phyloP scores from a whole-genome alignment of 2,329 filamentous ascomycete species.

The Fusarium domesticum region DNA sequence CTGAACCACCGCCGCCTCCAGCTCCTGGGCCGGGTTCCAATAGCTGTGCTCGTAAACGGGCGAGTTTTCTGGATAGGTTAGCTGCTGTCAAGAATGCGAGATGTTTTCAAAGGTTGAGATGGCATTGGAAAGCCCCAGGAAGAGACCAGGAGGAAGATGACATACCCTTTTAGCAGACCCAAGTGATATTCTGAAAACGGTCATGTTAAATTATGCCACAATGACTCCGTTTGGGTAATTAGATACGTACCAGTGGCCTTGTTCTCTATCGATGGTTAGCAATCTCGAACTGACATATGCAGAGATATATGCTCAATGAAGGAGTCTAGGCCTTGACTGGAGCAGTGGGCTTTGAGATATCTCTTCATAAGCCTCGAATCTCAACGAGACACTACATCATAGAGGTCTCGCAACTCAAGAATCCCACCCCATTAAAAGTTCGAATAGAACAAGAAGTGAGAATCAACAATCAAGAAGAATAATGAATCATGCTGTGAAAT shows the following conservation, averaged over 20 bases:
- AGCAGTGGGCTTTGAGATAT: too few relatives aligned
- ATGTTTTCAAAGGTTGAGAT: neutral
- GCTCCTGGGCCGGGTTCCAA: conserved; percentile 83
- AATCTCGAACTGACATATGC: neutral
- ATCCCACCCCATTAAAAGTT: too few relatives aligned
- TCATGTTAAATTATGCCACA: conserved; percentile 14
- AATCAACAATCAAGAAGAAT: neutral
- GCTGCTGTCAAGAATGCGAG: neutral
- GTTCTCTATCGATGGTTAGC: conserved; percentile 63
- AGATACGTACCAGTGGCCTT: conserved; percentile 85
- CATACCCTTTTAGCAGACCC: conserved; percentile 92
- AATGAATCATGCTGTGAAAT: neutral
- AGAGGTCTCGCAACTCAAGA: too few relatives aligned
- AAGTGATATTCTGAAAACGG: conserved; percentile 81
- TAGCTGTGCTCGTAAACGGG: conserved; percentile 87
- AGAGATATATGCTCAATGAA: too few relatives aligned
- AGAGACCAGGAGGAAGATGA: neutral
- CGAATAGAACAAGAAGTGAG: neutral
- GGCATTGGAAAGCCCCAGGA: neutral
- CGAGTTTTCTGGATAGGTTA: conserved; percentile 71
- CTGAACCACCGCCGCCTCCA: conserved; percentile 73
- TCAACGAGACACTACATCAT: too few relatives aligned
- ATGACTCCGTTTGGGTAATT: neutral
- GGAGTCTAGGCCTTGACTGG: too few relatives aligned
- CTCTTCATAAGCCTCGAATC: too few relatives aligned